phyloP scores from a whole-genome alignment of 2,329 filamentous ascomycete genomes.

The Phoma sp. region DNA sequence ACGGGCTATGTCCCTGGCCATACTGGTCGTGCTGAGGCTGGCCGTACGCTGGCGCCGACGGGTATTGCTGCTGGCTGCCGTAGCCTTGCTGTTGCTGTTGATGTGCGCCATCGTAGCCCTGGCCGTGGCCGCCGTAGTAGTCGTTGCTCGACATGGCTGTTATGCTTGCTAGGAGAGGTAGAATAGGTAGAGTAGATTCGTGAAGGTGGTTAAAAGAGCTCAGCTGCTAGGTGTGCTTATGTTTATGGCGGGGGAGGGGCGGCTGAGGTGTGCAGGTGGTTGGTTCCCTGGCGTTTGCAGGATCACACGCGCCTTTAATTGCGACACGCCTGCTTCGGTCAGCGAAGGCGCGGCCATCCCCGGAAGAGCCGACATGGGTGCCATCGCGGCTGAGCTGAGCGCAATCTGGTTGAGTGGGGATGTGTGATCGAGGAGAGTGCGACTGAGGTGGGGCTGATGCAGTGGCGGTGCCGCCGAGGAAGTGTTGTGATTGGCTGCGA shows the following conservation, averaged over 20 bases:
- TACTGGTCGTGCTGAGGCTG: constrained; percentile 41
- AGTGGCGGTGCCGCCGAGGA: constrained; percentile 11
- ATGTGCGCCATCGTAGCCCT: constrained; percentile 36
- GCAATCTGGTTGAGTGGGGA: constrained; percentile 12
- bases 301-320: constrained; percentile 33
- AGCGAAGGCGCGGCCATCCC: constrained; percentile 11
- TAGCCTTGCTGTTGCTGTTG: constrained; percentile 38
- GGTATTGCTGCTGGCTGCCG: constrained; percentile 33
- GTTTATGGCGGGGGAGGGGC: constrained; percentile 33
- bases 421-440: constrained; percentile 2
- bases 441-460: constrained; percentile 7
- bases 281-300: constrained; percentile 24
- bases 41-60: constrained; percentile 26
- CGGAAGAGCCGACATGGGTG: constrained; percentile 18
- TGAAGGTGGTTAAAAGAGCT: constrained; percentile 11
- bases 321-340: constrained; percentile 21
- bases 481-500: background rate
- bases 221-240: constrained; percentile 17
- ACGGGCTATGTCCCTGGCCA: constrained; percentile 37
- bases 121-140: constrained; percentile 46
- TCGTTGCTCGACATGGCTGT: constrained; percentile 36
- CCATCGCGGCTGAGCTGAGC: constrained; percentile 29
- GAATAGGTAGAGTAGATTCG: constrained; percentile 2
- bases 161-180: background rate
- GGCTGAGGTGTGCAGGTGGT: constrained; percentile 17